phyloP scores from a whole-genome alignment of 371 early-diverging fungal genomes.

The Saksenaea vasiformis region DNA sequence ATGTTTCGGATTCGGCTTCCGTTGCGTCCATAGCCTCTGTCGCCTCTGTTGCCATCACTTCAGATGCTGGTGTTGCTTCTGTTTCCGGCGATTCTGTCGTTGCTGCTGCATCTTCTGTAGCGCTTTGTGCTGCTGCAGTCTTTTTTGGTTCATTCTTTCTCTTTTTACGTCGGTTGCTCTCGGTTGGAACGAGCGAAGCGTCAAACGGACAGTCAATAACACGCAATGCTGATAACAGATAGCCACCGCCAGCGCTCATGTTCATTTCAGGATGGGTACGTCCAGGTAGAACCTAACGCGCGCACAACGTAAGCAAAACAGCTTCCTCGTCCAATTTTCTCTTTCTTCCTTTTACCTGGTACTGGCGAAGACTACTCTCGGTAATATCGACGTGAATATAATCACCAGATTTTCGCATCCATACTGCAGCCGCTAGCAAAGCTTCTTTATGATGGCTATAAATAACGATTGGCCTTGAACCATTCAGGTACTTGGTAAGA shows the following conservation, averaged over 20 bases:
- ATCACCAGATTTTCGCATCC: constrained; percentile 69
- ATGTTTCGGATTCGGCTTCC: too few relatives aligned
- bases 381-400: constrained; percentile 82
- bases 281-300: constrained; percentile 84
- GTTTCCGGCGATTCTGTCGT: not conserved
- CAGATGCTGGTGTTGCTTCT: not conserved
- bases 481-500: constrained; percentile 69
- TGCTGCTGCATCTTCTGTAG: not conserved
- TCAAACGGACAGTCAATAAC: constrained; percentile 57
- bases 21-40: too few relatives aligned
- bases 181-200: constrained; percentile 20
- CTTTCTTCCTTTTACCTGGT: constrained; percentile 51
- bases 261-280: constrained; percentile 96
- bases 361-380: constrained; percentile 89
- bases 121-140: not conserved
- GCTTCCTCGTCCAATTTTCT: not conserved
- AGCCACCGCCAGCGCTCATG: constrained; percentile 86
- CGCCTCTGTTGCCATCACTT: too few relatives aligned
- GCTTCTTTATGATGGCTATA: constrained; percentile 85
- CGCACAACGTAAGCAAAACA: not conserved
- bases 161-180: constrained; percentile 19
- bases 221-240: constrained; percentile 70
- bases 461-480: constrained; percentile 85
- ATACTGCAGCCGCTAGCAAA: constrained; percentile 67
- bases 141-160: constrained; percentile 19